phyloP scores from a whole-genome alignment of 306 rosid species.

The Arachis hypogaea region DNA sequence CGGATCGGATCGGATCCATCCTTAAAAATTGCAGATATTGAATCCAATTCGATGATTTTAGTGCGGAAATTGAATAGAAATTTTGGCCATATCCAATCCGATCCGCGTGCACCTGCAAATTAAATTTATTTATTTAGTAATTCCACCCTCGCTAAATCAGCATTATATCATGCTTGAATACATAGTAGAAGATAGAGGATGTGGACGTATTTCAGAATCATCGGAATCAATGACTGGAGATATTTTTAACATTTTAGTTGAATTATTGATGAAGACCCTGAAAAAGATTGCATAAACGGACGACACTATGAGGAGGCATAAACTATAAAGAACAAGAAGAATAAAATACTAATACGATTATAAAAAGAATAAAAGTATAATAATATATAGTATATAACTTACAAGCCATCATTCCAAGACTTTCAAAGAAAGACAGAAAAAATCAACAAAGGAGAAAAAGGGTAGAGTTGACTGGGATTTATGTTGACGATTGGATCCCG shows the following conservation, averaged over 20 bases:
- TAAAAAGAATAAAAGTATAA: neutral
- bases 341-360: neutral
- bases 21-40: too few relatives aligned
- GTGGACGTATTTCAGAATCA: conserved; percentile 30
- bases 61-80: too few relatives aligned
- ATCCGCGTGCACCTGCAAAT: too few relatives aligned
- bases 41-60: too few relatives aligned
- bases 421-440: conserved; percentile 40
- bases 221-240: conserved; percentile 1
- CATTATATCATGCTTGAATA: conserved; percentile 31
- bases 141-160: conserved; percentile 25
- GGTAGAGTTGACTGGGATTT: conserved; percentile 67
- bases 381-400: neutral
- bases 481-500: conserved; percentile 57
- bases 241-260: conserved; percentile 45
- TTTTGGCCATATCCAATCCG: too few relatives aligned
- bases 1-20: too few relatives aligned
- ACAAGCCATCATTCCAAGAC: conserved; percentile 23
- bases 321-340: neutral
- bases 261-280: conserved; percentile 47
- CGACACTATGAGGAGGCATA: conserved; percentile 22
- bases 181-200: neutral
- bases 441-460: conserved; percentile 51
- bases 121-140: neutral
- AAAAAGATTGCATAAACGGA: conserved; percentile 7